Conservation (phyloP, 2,329 filamentous ascomycete genomes). For the Aspergillus ustus region DNA sequence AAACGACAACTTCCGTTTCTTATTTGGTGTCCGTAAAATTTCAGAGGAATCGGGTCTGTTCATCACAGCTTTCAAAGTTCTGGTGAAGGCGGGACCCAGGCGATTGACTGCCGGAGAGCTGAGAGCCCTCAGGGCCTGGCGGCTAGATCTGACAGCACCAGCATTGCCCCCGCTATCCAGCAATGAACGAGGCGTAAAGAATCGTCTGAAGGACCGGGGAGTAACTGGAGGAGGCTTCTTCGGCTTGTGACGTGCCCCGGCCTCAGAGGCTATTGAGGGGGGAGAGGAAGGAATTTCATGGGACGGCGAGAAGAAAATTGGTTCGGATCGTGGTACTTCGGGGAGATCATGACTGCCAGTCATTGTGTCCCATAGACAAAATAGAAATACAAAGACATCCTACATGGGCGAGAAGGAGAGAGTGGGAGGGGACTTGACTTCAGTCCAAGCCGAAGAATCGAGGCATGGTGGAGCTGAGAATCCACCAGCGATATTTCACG, state of each 20-base stretch:
- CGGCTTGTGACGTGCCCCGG: slow-evolving; percentile 41
- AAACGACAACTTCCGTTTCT: slow-evolving; percentile 53
- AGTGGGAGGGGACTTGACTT: background rate
- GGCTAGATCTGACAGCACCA: slow-evolving; percentile 44
- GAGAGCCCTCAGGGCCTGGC: slow-evolving; percentile 51
- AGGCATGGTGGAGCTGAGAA: slow-evolving; percentile 29
- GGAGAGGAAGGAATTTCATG: slow-evolving; percentile 48
- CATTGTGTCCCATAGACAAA: slow-evolving; percentile 35
- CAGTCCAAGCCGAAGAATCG: slow-evolving; percentile 19
- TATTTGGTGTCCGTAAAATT: slow-evolving; percentile 44
- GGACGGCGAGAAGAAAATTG: slow-evolving; percentile 35
- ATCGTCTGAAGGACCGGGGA: slow-evolving; percentile 55
- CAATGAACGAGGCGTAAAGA: slow-evolving; percentile 55
- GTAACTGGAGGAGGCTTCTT: slow-evolving; percentile 54
- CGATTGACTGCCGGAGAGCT: slow-evolving; percentile 49
- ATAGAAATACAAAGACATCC: slow-evolving; percentile 28
- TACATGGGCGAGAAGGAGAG: slow-evolving; percentile 22
- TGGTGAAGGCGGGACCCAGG: slow-evolving; percentile 47
- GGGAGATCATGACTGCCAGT: slow-evolving; percentile 36
- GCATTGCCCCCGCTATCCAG: slow-evolving; percentile 40
- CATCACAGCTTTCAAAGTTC: slow-evolving; percentile 38
- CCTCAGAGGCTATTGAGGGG: slow-evolving; percentile 46
- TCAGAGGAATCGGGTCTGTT: slow-evolving; percentile 36
- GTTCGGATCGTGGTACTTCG: slow-evolving; percentile 41
- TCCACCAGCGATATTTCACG: slow-evolving; percentile 20